Evolutionary conservation across 768 basidiomycete genomes (phyloP).

Genomic region (Piloderma croceum): DNA sequence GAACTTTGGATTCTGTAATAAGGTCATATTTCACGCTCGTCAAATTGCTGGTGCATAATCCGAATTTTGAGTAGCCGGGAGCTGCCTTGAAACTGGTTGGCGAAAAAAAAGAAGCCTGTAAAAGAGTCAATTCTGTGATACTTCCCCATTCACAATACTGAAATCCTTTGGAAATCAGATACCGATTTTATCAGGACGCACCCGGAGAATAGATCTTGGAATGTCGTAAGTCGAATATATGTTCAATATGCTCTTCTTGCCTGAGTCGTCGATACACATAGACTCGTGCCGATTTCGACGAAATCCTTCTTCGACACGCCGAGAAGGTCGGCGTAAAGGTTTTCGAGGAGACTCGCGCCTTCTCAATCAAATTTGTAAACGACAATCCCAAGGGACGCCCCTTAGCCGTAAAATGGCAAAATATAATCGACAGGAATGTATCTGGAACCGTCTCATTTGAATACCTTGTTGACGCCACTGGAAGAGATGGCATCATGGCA

Average conservation of each 20-base stretch:
- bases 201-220: conserved; percentile 19
- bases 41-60: no score
- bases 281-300: conserved; percentile 34
- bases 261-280: conserved; percentile 2
- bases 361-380: conserved; percentile 20
- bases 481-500: conserved; percentile 31
- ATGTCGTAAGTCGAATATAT: conserved; percentile 18
- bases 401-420: conserved; percentile 21
- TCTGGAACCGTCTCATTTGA: conserved; percentile 28
- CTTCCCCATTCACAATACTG: neutral
- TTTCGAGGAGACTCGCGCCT: conserved; percentile 29
- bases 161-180: conserved; percentile 9
- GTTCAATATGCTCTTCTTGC: neutral
- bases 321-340: conserved; percentile 26
- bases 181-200: conserved; percentile 18
- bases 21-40: conserved; percentile 14
- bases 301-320: conserved; percentile 32
- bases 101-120: conserved; percentile 18
- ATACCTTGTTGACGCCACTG: conserved; percentile 33
- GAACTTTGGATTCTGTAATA: conserved; percentile 17
- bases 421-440: conserved; percentile 17
- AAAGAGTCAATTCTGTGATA: neutral
- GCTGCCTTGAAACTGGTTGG: conserved; percentile 21
- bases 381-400: conserved; percentile 13
- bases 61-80: conserved; percentile 11